These are phyloP conservation scores for Citrullus colocynthis DNA, from an alignment of 306 rosid species.

Conservation along the genomic window DNA sequence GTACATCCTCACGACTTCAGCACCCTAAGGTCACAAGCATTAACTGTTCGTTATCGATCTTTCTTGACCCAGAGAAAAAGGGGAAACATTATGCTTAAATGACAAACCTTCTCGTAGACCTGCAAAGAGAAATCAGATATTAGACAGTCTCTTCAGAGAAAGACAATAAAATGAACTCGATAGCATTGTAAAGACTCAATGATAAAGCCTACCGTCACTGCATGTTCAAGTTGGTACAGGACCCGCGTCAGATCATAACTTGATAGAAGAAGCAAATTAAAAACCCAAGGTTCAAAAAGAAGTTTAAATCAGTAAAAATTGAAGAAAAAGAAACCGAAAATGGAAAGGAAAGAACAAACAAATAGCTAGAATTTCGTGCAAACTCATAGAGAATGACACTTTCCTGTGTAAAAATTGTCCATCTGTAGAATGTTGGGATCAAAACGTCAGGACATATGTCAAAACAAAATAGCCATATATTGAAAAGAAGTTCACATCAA, in stretches of 20 bases:
- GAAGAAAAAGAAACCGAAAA: constrained; percentile 1
- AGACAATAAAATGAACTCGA: constrained; percentile 5
- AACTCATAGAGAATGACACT: constrained; percentile 17
- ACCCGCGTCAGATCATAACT: constrained; percentile 33
- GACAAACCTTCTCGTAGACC: constrained; percentile 94
- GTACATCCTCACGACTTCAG: constrained; percentile 99
- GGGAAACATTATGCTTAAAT: constrained; percentile 10
- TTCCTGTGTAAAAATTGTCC: constrained; percentile 99
- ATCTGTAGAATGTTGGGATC: constrained; percentile 45
- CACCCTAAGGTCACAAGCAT: constrained; percentile 59
- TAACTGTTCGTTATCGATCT: background rate
- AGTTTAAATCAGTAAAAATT: background rate
- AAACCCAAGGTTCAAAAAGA: constrained; percentile 20
- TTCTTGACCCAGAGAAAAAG: constrained; percentile 10
- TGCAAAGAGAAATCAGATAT: constrained; percentile 30
- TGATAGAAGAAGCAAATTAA: constrained; percentile 20
- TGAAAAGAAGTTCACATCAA: background rate
- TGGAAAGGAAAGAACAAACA: background rate
- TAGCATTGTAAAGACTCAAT: background rate
- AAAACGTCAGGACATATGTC: background rate
- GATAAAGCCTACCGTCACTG: constrained; percentile 80
- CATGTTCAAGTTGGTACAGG: constrained; percentile 29
- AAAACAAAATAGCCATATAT: background rate
- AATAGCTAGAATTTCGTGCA: background rate
- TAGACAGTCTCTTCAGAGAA: constrained; percentile 15